phyloP scores from a whole-genome alignment of 148 eudicot genomes.

The Silene latifolia region DNA sequence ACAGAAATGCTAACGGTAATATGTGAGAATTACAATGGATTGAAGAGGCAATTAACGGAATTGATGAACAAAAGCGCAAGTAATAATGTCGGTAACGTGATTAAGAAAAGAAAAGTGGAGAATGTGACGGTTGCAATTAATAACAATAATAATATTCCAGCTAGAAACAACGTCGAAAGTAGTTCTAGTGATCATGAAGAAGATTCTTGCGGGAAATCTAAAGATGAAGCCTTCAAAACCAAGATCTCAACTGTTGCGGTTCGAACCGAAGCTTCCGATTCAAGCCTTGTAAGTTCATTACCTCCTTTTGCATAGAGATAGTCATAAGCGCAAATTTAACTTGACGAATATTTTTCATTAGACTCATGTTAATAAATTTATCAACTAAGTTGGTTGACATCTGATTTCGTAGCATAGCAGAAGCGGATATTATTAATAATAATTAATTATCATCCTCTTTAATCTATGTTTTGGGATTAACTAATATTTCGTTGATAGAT shows the following conservation, averaged over 20 bases:
- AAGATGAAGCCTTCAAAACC: constrained; percentile 31
- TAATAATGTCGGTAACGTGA: constrained; percentile 9
- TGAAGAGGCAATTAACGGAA: constrained; percentile 57
- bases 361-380: no score
- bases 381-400: not conserved
- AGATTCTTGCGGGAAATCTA: constrained; percentile 30
- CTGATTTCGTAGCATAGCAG: no score
- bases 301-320: no score
- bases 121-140: constrained; percentile 13
- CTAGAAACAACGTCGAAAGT: constrained; percentile 24
- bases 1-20: constrained; percentile 63
- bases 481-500: no score
- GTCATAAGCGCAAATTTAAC: no score
- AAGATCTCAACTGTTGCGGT: constrained; percentile 34
- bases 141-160: not conserved
- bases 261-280: constrained; percentile 37
- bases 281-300: constrained; percentile 31
- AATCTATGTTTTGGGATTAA: no score
- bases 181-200: constrained; percentile 45
- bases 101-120: constrained; percentile 58
- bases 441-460: no score
- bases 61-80: constrained; percentile 49
- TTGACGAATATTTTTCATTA: no score
- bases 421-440: no score
- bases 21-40: constrained; percentile 72